A percentile compares a stretch with the other conserved stretches of the same genome.
Evolutionary conservation across 805 yeast species (phyloP).

Genomic region (Candida ascalaphidarum): DNA sequence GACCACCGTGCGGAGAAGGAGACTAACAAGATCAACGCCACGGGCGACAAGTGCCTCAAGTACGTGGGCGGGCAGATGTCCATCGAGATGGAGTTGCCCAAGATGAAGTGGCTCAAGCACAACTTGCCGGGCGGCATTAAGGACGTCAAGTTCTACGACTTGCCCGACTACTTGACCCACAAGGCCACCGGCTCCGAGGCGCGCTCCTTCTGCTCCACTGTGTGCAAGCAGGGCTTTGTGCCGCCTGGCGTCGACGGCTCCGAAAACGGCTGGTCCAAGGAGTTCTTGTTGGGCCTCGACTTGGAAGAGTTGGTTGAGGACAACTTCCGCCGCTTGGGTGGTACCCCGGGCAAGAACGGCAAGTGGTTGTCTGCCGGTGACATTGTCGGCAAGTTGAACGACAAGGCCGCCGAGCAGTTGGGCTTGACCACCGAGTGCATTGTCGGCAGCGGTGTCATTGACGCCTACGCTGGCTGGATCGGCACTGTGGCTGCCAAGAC

Average conservation of each 20-base stretch:
- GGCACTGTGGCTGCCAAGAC: conserved; percentile 95
- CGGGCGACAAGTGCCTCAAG: conserved; percentile 70
- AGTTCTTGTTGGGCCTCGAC: conserved; percentile 61
- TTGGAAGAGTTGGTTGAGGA: conserved; percentile 72
- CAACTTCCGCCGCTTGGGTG: conserved; percentile 76
- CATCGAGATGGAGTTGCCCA: conserved; percentile 96
- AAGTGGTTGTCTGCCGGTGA: conserved; percentile 83
- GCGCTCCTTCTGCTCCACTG: conserved; percentile 82
- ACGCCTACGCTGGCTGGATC: conserved; percentile 98
- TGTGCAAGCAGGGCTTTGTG: conserved; percentile 91
- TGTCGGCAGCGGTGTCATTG: conserved; percentile 95
- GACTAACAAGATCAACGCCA: conserved; percentile 71
- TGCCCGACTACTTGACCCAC: conserved; percentile 87
- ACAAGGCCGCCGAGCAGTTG: conserved; percentile 65
- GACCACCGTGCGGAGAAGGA: conserved; percentile 90
- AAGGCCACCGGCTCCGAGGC: conserved; percentile 84
- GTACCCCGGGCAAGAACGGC: conserved; percentile 67
- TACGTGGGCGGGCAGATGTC: conserved; percentile 98
- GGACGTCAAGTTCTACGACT: conserved; percentile 78
- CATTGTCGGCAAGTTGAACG: conserved; percentile 64
- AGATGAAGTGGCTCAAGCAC: conserved; percentile 91
- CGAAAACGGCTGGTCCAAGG: conserved; percentile 80
- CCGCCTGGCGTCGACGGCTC: conserved; percentile 90
- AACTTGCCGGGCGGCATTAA: conserved; percentile 56
- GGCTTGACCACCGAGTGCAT: conserved; percentile 74